Evolutionary conservation across 352 stramenopile genomes (phyloP), one percentile per base, ranked within the genome.

Genomic region (Pythium sp.): DNA sequence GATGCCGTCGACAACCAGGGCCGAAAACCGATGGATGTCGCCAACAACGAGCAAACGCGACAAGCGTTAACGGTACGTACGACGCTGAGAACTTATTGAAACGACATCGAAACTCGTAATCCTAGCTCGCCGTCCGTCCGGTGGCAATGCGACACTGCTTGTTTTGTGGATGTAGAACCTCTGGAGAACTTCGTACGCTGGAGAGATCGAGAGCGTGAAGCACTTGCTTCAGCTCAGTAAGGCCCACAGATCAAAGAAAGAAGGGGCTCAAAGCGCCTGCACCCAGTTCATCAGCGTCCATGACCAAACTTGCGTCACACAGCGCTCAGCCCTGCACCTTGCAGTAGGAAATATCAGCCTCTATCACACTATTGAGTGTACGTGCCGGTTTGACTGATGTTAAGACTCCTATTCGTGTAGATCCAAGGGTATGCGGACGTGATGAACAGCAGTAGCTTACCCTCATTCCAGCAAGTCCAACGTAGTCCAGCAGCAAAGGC

Each of bases 291-390:
- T 77, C 7, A 69, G 41, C 3, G 67, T 74, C 3, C 46, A 72
- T 12, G 75, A 80, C 32, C 76, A 38, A 70, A 89, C 80, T 7
- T 22, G 53, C 9, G 57, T 75, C 58, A 68, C 72, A 14, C 26
- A 71, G 14, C 72, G 82, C 26, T 90, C 77, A 0, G 74, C 74
- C 24, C 72, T 92, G 15, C 84, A 90, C 62, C 15, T 92, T 7
- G 64, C 65, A 51, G 83, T 91, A 80, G 7, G 71, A 55, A 7
- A 20, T 24, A 6, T 22, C 38, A 30, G 4, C 9, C 54, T 43
- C 18, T 41, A n/a, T 5, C 24, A 8, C 5, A 26, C 22, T 24
- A 53, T 9, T 8, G 24, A 22, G 47, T 18, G 9, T 15, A 55
- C 20, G 9, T 30, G 47, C 8, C 8, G 41, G 12, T 24, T 11